A percentile compares a stretch with the other conserved stretches of the same genome.
Conservation (phyloP, 306 rosid genomes). For the Gillenia trifoliata region DNA sequence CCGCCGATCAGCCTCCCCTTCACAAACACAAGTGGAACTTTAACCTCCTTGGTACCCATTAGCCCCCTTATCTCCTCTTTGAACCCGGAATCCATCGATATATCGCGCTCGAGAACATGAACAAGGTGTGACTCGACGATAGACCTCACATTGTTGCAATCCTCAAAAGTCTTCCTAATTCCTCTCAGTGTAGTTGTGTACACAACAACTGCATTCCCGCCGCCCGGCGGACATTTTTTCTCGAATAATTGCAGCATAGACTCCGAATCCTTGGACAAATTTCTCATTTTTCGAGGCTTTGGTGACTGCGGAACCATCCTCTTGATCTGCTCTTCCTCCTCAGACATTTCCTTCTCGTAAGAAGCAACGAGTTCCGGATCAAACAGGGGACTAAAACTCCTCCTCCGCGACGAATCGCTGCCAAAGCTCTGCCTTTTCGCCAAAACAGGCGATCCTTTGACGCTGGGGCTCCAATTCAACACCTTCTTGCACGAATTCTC, state of each 20-base stretch:
- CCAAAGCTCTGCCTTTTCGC: constrained; percentile 46
- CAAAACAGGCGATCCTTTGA: constrained; percentile 51
- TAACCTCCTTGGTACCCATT: constrained; percentile 57
- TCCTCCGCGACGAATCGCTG: constrained; percentile 32
- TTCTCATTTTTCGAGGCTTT: constrained; percentile 26
- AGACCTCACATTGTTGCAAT: constrained; percentile 69
- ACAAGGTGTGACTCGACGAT: constrained; percentile 58
- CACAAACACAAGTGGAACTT: constrained; percentile 72
- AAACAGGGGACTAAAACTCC: constrained; percentile 61
- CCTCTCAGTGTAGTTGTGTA: constrained; percentile 89
- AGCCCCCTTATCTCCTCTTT: constrained; percentile 71
- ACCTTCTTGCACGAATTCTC: constrained; percentile 34
- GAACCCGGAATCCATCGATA: constrained; percentile 92
- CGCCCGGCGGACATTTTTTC: constrained; percentile 63
- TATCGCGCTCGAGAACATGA: constrained; percentile 60
- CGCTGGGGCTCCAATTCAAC: constrained; percentile 34
- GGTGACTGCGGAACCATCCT: constrained; percentile 62
- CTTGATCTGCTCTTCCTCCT: constrained; percentile 79
- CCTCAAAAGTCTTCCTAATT: constrained; percentile 88
- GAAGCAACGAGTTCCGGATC: constrained; percentile 74
- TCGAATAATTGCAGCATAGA: constrained; percentile 38
- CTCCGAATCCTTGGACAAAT: constrained; percentile 28
- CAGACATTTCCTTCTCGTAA: constrained; percentile 62
- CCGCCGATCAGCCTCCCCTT: constrained; percentile 83
- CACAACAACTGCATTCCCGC: constrained; percentile 58